Conservation (phyloP, 2,329 filamentous ascomycete species). For the Phialemoniopsis sp. region DNA sequence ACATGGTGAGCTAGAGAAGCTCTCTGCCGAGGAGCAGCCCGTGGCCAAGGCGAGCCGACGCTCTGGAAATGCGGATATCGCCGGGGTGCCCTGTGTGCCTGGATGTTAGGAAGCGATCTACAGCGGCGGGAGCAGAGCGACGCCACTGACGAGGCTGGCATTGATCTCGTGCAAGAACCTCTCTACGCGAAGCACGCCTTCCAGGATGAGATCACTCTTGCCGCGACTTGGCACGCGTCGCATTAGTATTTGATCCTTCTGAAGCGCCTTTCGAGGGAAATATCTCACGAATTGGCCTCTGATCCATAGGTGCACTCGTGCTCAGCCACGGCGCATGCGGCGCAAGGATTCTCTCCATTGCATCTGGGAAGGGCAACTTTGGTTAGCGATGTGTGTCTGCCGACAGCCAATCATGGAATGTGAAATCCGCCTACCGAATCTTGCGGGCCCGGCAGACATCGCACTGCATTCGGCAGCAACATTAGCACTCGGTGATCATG, state of each 20-base stretch:
- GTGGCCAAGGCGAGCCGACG: constrained; percentile 1
- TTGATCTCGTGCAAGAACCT: constrained; percentile 39
- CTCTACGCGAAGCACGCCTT: constrained; percentile 44
- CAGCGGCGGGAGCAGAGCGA: neutral
- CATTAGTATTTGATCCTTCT: neutral
- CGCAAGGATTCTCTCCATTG: constrained; percentile 3
- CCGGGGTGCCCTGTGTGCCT: neutral
- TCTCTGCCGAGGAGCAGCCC: too few species aligned
- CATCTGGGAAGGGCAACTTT: neutral
- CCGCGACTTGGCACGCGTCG: constrained; percentile 17
- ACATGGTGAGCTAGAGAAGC: too few species aligned
- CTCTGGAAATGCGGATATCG: constrained; percentile 2
- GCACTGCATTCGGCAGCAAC: neutral
- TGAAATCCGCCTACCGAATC: neutral
- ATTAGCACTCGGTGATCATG: too few species aligned
- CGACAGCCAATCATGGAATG: too few species aligned
- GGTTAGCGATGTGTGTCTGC: too few species aligned
- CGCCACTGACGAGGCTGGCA: constrained; percentile 27
- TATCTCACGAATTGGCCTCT: constrained; percentile 3
- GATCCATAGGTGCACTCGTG: constrained; percentile 4
- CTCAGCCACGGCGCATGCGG: constrained; percentile 2
- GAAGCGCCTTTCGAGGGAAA: too few species aligned
- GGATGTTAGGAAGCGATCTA: neutral
- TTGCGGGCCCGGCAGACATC: constrained; percentile 3
- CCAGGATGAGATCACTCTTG: constrained; percentile 47